Conservation (phyloP, 306 rosid species). For the Begonia loranthoides region DNA sequence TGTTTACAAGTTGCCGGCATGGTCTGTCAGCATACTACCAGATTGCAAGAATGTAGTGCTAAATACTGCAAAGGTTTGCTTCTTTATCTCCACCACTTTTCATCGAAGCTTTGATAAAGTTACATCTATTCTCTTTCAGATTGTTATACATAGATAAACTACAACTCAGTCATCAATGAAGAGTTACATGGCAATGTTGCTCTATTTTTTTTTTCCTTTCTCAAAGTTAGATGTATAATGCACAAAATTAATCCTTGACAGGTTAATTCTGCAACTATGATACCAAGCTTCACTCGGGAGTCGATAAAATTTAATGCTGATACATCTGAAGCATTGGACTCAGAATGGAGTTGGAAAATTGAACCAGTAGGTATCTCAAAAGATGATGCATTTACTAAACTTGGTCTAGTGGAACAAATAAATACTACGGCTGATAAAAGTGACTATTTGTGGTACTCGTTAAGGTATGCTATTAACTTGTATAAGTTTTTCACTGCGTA, state of each 20-base stretch:
- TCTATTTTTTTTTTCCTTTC: constrained; percentile 3
- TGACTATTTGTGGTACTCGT: constrained; percentile 88
- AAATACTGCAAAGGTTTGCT: constrained; percentile 88
- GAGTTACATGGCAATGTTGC: not conserved
- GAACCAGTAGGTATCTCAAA: constrained; percentile 86
- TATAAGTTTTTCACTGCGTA: too few species aligned
- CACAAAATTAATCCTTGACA: constrained; percentile 19
- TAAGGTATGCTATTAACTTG: constrained; percentile 30
- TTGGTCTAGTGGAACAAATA: constrained; percentile 80
- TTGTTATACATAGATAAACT: not conserved
- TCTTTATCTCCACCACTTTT: constrained; percentile 1
- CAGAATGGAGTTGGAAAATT: constrained; percentile 71
- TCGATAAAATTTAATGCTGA: constrained; percentile 28
- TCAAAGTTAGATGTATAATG: constrained; percentile 5
- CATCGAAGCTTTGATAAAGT: not conserved
- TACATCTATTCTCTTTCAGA: not conserved
- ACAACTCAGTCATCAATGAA: not conserved
- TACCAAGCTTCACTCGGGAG: constrained; percentile 46
- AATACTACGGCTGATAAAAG: constrained; percentile 84
- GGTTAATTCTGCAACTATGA: constrained; percentile 57
- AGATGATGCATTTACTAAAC: constrained; percentile 45
- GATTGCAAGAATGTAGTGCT: constrained; percentile 87
- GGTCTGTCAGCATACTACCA: constrained; percentile 98
- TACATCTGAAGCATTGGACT: constrained; percentile 34
- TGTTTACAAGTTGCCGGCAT: constrained; percentile 70